phyloP scores from a whole-genome alignment of 1,139 yeast species.

The Blastobotrys arbuscula region DNA sequence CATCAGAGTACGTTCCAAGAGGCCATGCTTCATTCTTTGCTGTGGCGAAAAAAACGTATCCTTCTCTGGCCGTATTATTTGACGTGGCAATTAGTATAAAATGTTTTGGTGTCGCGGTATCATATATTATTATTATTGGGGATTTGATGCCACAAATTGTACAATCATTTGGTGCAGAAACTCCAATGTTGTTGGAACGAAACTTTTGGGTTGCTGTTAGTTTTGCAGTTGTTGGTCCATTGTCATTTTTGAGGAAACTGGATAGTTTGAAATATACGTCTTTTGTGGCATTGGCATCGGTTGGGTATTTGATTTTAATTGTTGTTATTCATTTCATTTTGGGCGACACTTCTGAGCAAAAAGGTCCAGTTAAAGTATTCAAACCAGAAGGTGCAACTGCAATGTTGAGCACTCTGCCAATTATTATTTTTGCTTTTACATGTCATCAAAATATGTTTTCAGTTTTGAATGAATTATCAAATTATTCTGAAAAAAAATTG shows the following conservation, averaged over 20 bases:
- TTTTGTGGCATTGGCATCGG: conserved; percentile 73
- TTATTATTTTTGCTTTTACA: conserved; percentile 88
- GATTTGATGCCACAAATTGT: conserved; percentile 70
- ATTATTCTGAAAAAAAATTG: conserved; percentile 49
- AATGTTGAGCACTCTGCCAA: conserved; percentile 77
- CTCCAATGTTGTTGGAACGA: conserved; percentile 26
- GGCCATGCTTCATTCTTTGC: conserved; percentile 85
- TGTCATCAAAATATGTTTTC: conserved; percentile 93
- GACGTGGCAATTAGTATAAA: conserved; percentile 86
- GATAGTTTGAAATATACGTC: conserved; percentile 87
- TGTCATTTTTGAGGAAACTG: conserved; percentile 64
- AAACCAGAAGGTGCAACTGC: conserved; percentile 54
- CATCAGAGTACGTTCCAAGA: conserved; percentile 59
- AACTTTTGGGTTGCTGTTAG: conserved; percentile 65
- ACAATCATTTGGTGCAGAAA: conserved; percentile 20
- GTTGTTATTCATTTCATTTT: conserved; percentile 59
- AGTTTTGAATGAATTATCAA: conserved; percentile 71
- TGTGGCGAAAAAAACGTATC: conserved; percentile 78
- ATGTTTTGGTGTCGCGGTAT: conserved; percentile 89
- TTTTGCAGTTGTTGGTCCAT: conserved; percentile 61
- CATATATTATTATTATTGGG: conserved; percentile 83
- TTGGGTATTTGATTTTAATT: conserved; percentile 69
- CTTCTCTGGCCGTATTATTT: conserved; percentile 72
- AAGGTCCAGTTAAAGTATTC: conserved; percentile 52
- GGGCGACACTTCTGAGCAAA: conserved; percentile 40